Base-by-base conservation (phyloP, 2,329 filamentous ascomycete genomes). In the Coleophoma crateriformis region DNA sequence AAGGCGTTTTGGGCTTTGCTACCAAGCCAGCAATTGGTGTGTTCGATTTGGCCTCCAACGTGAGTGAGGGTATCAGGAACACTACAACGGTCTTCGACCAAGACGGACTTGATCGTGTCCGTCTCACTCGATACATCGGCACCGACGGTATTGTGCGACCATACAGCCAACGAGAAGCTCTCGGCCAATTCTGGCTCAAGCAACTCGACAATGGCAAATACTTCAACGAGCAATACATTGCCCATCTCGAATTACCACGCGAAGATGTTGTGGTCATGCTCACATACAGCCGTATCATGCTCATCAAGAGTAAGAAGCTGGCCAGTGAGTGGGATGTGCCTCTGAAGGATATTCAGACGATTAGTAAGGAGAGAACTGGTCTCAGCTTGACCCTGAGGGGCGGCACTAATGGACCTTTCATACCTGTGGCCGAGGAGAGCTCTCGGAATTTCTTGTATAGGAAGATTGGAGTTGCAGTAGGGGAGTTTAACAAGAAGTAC, bases 111-210 rank as follows among this genome's bases (percentile, higher is more conserved):
- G 95, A 99, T 61, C 90, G 94, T 45, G 90, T 96, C 20, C 88
- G 94, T n/a, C 79, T 95, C 46, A 88, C 91, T 6, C 87, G 94
- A 15, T 96, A 95, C 71, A 90, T 99, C 53, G 88, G 90, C 14
- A 82, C 85, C 39, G 92, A 99, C 66, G 94, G 94, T 38, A 88
- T 99, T 52, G 91, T 99, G 33, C 86, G 92, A 3, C 91, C 94
- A 0, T 99, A 96, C 74, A 91, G 85, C 49, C 88, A 95, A 65
- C 88, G 94, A 43, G 94, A 99, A 74, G 91, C 94, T 0, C 82
- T 99, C 3, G 94, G 94, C 1, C 94, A 99, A 67, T 96, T 90
- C 74, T 99, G 94, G 95, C 84, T 99, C 56, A 99, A 99, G 77
- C 95, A 96, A 51, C 84, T 95, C 11, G 94, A 99, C 70, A 94